Evolutionary conservation across 2,329 filamentous ascomycete genomes (phyloP).

Genomic region (Diaporthe sp.): DNA sequence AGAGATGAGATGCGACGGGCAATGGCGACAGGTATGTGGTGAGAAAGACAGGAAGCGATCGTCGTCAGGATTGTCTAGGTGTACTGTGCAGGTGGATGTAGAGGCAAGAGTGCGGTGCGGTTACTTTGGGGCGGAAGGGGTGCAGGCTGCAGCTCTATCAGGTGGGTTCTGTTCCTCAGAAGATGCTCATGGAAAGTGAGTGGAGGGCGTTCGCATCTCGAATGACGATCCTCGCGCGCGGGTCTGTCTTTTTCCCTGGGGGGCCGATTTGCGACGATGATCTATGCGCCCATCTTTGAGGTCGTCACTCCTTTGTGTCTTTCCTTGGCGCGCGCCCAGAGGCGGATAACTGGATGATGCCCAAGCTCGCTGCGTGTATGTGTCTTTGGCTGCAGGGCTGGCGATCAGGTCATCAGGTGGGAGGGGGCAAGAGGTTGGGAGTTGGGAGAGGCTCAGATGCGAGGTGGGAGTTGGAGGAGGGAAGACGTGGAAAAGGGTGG

Average conservation of each 20-base stretch:
- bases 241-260: slow-evolving; percentile 30
- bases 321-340: slow-evolving; percentile 28
- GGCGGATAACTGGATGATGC: slow-evolving; percentile 11
- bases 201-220: slow-evolving; percentile 32
- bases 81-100: slow-evolving; percentile 7
- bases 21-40: slow-evolving; percentile 21
- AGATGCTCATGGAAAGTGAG: slow-evolving; percentile 27
- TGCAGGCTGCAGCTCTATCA: slow-evolving; percentile 24
- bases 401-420: slow-evolving; percentile 21
- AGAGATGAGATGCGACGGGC: slow-evolving; percentile 19
- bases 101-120: background rate
- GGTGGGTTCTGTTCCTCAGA: slow-evolving; percentile 20
- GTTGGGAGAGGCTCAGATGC: slow-evolving; percentile 13
- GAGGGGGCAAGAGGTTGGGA: slow-evolving; percentile 14
- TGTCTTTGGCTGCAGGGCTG: slow-evolving; percentile 4
- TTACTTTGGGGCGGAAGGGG: background rate
- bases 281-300: slow-evolving; percentile 39
- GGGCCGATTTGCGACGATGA: slow-evolving; percentile 31
- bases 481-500: slow-evolving; percentile 30
- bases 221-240: slow-evolving; percentile 22
- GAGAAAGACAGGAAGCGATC: slow-evolving; percentile 32
- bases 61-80: slow-evolving; percentile 21
- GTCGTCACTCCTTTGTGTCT: slow-evolving; percentile 26
- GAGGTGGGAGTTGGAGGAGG: slow-evolving; percentile 27
- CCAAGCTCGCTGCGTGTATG: slow-evolving; percentile 23